Evolutionary conservation across 164 flowering plant genomes (phyloP).

Genomic region (Vitis amurensis): DNA sequence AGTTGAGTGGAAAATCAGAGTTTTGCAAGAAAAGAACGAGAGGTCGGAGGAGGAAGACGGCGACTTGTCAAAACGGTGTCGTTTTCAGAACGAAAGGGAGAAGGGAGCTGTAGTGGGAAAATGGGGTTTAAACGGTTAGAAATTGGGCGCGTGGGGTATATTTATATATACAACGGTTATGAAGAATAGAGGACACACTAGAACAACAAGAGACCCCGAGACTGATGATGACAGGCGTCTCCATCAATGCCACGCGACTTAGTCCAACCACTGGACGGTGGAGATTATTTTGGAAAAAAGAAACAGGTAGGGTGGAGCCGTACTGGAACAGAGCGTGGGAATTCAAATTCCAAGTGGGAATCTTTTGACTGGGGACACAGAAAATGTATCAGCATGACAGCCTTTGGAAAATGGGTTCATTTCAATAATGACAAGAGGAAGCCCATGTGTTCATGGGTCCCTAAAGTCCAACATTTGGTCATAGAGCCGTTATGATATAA

Average conservation of each 20-base stretch:
- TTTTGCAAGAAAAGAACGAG: neutral
- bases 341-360: neutral
- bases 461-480: neutral
- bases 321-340: no score
- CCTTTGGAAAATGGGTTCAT: no score
- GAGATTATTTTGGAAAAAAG: no score
- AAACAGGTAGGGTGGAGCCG: no score
- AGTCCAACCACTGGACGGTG: no score
- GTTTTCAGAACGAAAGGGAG: conserved; percentile 7
- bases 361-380: neutral
- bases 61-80: no score
- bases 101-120: conserved; percentile 6
- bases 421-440: conserved; percentile 3
- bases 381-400: no score
- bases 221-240: neutral
- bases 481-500: no score
- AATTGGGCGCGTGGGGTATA: conserved; percentile 28
- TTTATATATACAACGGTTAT: conserved; percentile 18
- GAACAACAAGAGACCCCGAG: no score
- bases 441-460: conserved; percentile 7
- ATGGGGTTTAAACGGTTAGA: conserved; percentile 53
- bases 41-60: neutral
- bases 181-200: neutral
- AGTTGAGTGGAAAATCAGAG: neutral
- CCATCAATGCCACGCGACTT: neutral